Percentiles rank a stretch among this genome's conserved stretches.
Evolutionary conservation across 2,329 filamentous ascomycete species (phyloP).

Genomic region (Penicillium occitanis): DNA sequence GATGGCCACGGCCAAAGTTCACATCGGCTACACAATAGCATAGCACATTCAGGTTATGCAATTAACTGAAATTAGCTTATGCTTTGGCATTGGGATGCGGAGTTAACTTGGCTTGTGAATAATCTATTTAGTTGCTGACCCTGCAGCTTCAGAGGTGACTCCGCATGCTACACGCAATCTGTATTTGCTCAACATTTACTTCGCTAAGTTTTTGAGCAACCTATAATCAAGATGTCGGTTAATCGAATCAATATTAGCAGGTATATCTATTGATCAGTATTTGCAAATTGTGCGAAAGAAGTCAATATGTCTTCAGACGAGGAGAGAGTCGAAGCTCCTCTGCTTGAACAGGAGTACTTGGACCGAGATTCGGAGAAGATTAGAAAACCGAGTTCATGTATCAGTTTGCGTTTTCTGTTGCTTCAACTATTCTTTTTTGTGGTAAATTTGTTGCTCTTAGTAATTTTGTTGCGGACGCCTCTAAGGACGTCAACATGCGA

Average conservation of each 20-base stretch:
- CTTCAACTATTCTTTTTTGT: background rate
- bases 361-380: background rate
- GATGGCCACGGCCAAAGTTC: background rate
- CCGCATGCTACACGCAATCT: background rate
- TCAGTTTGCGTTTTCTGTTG: background rate
- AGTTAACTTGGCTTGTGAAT: background rate
- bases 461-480: background rate
- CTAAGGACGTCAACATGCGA: background rate
- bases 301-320: background rate
- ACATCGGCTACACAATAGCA: too few species aligned
- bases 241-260: too few species aligned
- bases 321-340: background rate
- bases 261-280: background rate
- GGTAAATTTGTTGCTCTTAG: background rate
- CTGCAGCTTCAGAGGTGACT: background rate
- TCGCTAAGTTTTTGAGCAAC: background rate
- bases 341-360: background rate
- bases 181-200: background rate
- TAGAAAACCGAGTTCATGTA: background rate
- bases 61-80: background rate
- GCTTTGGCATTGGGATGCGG: background rate
- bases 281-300: background rate
- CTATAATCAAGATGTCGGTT: background rate
- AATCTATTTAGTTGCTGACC: background rate
- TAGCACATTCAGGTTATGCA: too few species aligned